Base-by-base conservation (phyloP, 2,329 filamentous ascomycete species). In the Cordyceps cateniannulata region DNA sequence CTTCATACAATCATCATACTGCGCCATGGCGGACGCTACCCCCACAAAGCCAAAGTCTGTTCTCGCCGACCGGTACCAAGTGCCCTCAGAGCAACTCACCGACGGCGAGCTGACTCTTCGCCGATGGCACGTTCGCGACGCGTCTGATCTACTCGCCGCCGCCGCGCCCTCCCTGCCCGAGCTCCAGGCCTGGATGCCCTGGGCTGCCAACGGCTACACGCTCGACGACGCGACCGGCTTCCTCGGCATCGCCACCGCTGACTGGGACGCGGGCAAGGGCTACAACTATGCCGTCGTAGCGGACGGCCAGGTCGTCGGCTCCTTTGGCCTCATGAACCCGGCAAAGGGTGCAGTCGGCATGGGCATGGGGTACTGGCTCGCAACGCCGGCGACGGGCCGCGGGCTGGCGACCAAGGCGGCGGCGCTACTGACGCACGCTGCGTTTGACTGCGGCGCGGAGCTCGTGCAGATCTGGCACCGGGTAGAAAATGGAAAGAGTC, bases 331-430 rank as follows among this genome's bases (percentile, higher is more conserved):
- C 18, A 63, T 64, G 60, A 14, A 14, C 1, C 59, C 59, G 1
- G 45, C 44, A 1, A 25, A 4, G 16, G 44, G 62, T 14, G 29
- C 12, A 10, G 53, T 22, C 27, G 50, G 35, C 4, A 56, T 66
- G 42, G 62, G 63, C 45, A 59, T 66, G 16, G 59, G 65, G 18
- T 67, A 66, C 62, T 67, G 65, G 64, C 53, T 67, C 4, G 64
- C 63, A 2, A 63, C 62, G 8, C 22, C 49, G 22, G 56, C 44
- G 45, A 67, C 64, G 2, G 64, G 64, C 3, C 62, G 63, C 6
- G 65, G 65, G 4, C 24, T 62, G 59, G 65, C 65, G 14, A 64
- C 59, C 0, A 60, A 48, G 25, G 65, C 65, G 3, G 51, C 63
- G 10, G 55, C 52, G n/a, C 16, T 66, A 49, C 49, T 67, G 4